Evolutionary conservation across 2,329 filamentous ascomycete genomes (phyloP).

Genomic region (Neospermospora avenae): DNA sequence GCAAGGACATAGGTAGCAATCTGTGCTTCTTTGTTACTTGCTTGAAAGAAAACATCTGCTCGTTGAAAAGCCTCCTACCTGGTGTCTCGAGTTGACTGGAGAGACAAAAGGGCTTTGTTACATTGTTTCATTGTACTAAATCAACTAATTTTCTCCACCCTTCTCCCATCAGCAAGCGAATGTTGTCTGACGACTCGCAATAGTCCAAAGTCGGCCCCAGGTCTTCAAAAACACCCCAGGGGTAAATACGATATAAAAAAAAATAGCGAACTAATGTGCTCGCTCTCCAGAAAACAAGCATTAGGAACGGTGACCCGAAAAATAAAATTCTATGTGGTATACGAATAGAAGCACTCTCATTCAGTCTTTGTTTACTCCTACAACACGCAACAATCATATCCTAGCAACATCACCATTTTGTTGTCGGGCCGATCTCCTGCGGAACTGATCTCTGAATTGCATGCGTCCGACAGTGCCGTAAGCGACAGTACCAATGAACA

Average conservation of each 20-base stretch:
- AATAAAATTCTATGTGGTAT: slow-evolving; percentile 2
- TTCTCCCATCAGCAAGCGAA: not conserved
- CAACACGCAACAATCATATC: slow-evolving; percentile 22
- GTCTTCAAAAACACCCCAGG: not conserved
- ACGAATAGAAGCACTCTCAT: slow-evolving; percentile 5
- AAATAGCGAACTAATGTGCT: not conserved
- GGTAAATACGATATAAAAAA: not conserved
- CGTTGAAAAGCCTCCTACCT: not conserved
- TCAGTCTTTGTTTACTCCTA: not conserved
- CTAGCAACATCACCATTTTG: slow-evolving; percentile 35
- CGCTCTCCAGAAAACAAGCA: not conserved
- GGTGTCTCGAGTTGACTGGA: not conserved
- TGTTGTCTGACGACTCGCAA: not conserved
- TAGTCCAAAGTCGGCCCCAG: not conserved
- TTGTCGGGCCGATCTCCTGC: slow-evolving; percentile 46
- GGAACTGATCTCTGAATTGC: slow-evolving; percentile 62
- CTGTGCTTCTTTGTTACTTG: not conserved
- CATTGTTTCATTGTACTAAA: not conserved
- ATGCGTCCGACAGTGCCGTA: slow-evolving; percentile 66
- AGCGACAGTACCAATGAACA: slow-evolving; percentile 56
- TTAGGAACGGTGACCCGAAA: not conserved
- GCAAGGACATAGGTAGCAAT: not conserved
- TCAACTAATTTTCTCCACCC: not conserved
- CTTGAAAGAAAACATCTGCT: not conserved
- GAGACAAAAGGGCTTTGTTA: not conserved